Conservation (phyloP, 441 rosid genomes). For the Sinapis alba region DNA sequence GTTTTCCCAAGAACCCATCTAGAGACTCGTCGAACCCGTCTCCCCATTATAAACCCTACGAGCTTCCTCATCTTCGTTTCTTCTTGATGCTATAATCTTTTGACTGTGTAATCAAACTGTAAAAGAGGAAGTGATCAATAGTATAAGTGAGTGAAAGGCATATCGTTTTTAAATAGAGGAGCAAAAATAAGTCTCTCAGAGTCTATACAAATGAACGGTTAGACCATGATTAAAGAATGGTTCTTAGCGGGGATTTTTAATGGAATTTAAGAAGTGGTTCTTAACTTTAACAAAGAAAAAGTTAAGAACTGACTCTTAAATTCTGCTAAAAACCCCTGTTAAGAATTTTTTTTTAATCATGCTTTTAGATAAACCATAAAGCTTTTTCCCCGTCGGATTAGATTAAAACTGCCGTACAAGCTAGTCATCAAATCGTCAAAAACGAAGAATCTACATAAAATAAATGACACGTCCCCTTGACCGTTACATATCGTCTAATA, state of each 20-base stretch:
- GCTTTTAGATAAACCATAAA: slow-evolving; percentile 18
- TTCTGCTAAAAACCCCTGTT: too few species aligned
- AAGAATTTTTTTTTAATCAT: too few species aligned
- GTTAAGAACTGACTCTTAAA: too few species aligned
- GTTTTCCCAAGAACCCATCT: slow-evolving; percentile 45
- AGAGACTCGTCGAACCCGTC: slow-evolving; percentile 51
- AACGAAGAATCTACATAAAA: slow-evolving; percentile 26
- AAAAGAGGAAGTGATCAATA: slow-evolving; percentile 26
- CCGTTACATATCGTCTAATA: background rate
- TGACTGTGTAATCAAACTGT: slow-evolving; percentile 14
- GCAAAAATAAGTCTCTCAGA: background rate
- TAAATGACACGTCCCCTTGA: background rate
- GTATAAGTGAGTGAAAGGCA: slow-evolving; percentile 15
- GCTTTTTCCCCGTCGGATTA: slow-evolving; percentile 29
- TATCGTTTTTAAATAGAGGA: slow-evolving; percentile 19
- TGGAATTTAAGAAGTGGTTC: too few species aligned
- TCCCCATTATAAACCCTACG: slow-evolving; percentile 64
- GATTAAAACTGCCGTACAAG: slow-evolving; percentile 7
- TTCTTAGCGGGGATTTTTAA: too few species aligned
- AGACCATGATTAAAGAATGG: too few species aligned
- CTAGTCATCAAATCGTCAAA: background rate
- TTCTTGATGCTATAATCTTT: slow-evolving; percentile 8
- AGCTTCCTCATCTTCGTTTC: slow-evolving; percentile 49
- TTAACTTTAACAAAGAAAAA: too few species aligned
- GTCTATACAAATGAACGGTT: slow-evolving; percentile 28